phyloP scores from a whole-genome alignment of 306 rosid species.

The Cucurbita argyrosperma region DNA sequence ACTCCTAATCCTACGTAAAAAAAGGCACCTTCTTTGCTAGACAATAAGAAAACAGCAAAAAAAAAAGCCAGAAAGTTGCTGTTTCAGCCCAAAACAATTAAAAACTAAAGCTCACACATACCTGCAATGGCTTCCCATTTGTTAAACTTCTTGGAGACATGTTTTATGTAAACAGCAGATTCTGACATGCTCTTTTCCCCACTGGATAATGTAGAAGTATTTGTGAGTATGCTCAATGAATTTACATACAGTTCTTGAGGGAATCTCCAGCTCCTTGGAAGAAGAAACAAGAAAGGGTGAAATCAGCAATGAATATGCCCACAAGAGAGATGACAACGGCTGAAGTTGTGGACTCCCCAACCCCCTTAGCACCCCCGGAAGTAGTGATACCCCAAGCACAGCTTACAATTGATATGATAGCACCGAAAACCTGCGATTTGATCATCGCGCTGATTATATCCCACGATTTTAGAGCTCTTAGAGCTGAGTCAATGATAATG shows the following conservation, averaged over 20 bases:
- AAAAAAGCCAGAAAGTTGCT: background rate
- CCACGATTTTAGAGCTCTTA: constrained; percentile 66
- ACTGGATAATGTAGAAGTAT: background rate
- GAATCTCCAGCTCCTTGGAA: constrained; percentile 94
- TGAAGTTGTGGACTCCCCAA: constrained; percentile 89
- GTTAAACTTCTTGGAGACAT: background rate
- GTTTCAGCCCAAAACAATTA: background rate
- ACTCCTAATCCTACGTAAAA: background rate
- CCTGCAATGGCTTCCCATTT: background rate
- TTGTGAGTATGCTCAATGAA: background rate
- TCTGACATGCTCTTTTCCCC: background rate
- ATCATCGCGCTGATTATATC: constrained; percentile 86
- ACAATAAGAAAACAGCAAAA: background rate
- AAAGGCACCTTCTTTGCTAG: background rate
- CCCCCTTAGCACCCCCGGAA: constrained; percentile 90
- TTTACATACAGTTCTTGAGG: constrained; percentile 54
- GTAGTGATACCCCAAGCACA: constrained; percentile 97
- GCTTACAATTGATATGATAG: constrained; percentile 78
- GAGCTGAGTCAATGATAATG: constrained; percentile 86
- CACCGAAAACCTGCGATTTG: constrained; percentile 85
- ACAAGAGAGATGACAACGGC: constrained; percentile 94
- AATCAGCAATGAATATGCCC: constrained; percentile 86
- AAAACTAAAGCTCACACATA: background rate
- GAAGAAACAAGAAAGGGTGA: constrained; percentile 66
- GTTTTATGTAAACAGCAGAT: background rate